Evolutionary conservation across 2,329 filamentous ascomycete species (phyloP).

Genomic region (Dactylellina sp.): DNA sequence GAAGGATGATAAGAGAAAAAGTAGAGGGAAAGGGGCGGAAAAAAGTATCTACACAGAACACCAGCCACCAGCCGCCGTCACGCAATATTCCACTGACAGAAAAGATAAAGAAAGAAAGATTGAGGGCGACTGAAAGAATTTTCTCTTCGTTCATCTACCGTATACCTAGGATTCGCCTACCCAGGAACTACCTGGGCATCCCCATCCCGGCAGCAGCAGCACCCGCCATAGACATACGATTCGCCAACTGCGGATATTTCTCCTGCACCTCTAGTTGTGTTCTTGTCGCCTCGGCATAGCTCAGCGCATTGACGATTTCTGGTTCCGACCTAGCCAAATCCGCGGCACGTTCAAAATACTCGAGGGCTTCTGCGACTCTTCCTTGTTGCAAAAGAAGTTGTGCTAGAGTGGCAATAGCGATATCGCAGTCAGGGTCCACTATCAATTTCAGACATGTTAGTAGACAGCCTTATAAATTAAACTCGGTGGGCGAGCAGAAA

Average conservation of each 20-base stretch:
- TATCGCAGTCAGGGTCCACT: constrained; percentile 99
- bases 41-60: constrained; percentile 56
- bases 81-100: not conserved
- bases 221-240: constrained; percentile 74
- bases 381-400: constrained; percentile 97
- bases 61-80: not conserved
- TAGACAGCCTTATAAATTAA: constrained; percentile 27
- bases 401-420: constrained; percentile 98
- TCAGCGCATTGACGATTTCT: constrained; percentile 95
- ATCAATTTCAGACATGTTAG: constrained; percentile 46
- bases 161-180: too few relatives aligned
- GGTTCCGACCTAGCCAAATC: constrained; percentile 93
- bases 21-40: constrained; percentile 43
- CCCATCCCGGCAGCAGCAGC: constrained; percentile 14
- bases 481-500: not conserved
- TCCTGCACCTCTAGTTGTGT: constrained; percentile 92
- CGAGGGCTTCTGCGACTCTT: constrained; percentile 92
- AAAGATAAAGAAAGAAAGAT: not conserved
- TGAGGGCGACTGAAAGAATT: not conserved
- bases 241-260: constrained; percentile 83
- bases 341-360: constrained; percentile 96
- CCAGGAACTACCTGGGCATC: constrained; percentile 24
- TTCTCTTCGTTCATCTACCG: too few relatives aligned
- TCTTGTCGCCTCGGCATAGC: constrained; percentile 94
- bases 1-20: constrained; percentile 18